Base-by-base conservation (phyloP, 768 basidiomycete species). In the Trametes coccinea region DNA sequence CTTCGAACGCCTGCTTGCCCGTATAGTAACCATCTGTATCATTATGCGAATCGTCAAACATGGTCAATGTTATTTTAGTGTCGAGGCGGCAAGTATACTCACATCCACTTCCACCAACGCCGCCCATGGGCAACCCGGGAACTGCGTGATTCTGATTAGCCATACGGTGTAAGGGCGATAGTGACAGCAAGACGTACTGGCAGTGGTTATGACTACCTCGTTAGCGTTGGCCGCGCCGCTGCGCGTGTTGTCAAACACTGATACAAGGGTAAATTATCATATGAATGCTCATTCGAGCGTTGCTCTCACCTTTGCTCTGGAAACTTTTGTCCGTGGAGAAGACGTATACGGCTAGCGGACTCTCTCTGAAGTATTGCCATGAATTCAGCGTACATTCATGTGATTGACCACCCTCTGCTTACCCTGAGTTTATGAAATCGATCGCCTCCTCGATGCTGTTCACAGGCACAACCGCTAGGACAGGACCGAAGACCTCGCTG, bases 401-500 rank as follows among this genome's bases (percentile, higher is more conserved):
- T 17, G 17, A 29, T 7, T 17, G n/a, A 27, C 8, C 44, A n/a
- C n/a, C 8, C 4, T n/a, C 3, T 45, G 44, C 78, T n/a, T 53
- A 85, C 89, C 77, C 79, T 16, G 73, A 72, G 66, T 88, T 88
- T 56, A 93, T 80, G 60, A 84, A 86, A 6, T 82, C 80, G 61
- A 93, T 85, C 2, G 87, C 93, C 41, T 84, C 86, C 41, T 93
- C 89, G 5, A 90, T 52, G 56, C 80, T 70, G 8, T 87, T 81
- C 27, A 93, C 85, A 0, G 87, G 82, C 1, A 94, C 75, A 44
- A 95, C 78, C 3, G 90, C 87, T 29, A 95, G 76, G 10, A 95
- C 64, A 9, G 93, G 92, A 0, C 92, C 93, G 66, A 95, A 95
- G 41, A 94, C 79, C 68, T 95, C 93, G 60, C 91, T 92, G 64